Evolutionary conservation across 768 basidiomycete genomes (phyloP).

Genomic region (Pisolithus tinctorius): DNA sequence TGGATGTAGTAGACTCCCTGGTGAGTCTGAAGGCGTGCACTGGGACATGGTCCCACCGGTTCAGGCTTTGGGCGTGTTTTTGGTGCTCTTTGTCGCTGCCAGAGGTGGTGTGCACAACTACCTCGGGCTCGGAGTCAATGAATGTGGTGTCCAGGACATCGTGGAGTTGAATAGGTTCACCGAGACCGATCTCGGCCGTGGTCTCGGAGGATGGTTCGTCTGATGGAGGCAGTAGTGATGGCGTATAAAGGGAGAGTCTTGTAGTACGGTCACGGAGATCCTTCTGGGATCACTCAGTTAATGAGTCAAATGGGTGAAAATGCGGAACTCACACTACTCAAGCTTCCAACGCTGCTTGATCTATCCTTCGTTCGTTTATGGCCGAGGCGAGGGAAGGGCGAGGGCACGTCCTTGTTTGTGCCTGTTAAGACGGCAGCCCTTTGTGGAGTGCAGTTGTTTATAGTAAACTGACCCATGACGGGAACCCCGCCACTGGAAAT

Average conservation of each 20-base stretch:
- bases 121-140: conserved; percentile 50
- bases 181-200: conserved; percentile 32
- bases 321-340: conserved; percentile 29
- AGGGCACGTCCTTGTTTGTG: conserved; percentile 25
- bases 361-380: conserved; percentile 18
- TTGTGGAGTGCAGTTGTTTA: conserved; percentile 10
- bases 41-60: conserved; percentile 69
- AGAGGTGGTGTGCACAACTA: conserved; percentile 20
- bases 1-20: conserved; percentile 12
- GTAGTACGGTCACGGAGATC: conserved; percentile 27
- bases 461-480: conserved; percentile 34
- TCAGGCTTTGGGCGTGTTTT: conserved; percentile 43
- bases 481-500: conserved; percentile 19
- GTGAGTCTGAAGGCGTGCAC: conserved; percentile 52
- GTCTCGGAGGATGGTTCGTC: conserved; percentile 30
- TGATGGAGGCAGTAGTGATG: conserved; percentile 27
- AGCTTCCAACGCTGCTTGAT: conserved; percentile 27
- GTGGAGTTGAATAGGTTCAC: conserved; percentile 53
- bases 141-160: conserved; percentile 75
- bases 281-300: conserved; percentile 13
- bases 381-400: conserved; percentile 23
- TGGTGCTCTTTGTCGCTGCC: conserved; percentile 31
- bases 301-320: conserved; percentile 5
- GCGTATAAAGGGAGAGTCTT: conserved; percentile 27
- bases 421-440: conserved; percentile 24